Evolutionary conservation across 129 eudicot species (phyloP).

Genomic region (Artemisia annua): DNA sequence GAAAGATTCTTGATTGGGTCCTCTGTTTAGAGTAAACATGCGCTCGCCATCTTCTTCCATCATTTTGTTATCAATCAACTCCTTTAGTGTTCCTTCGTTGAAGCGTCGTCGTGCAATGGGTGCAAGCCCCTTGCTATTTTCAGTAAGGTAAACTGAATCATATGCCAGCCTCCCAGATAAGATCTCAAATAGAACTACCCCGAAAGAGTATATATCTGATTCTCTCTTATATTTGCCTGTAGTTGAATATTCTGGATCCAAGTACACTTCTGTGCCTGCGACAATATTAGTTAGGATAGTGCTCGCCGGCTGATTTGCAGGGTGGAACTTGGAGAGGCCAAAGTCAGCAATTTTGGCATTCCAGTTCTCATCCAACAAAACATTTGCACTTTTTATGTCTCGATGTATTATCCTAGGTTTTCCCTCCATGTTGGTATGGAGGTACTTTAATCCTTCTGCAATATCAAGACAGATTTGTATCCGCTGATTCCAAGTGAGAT

Average conservation of each 20-base stretch:
- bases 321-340: conserved; percentile 17
- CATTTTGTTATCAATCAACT: conserved; percentile 6
- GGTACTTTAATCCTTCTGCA: background rate
- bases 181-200: conserved; percentile 11
- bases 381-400: conserved; percentile 8
- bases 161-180: conserved; percentile 10
- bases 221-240: background rate
- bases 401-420: background rate
- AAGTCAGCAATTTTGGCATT: conserved; percentile 12
- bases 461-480: conserved; percentile 12
- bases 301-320: background rate
- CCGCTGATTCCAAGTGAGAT: background rate
- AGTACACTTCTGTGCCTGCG: background rate
- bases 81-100: background rate
- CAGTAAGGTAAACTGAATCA: background rate
- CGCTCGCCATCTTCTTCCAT: background rate
- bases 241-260: background rate
- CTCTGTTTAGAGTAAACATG: no score
- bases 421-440: background rate
- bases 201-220: conserved; percentile 15
- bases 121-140: conserved; percentile 6
- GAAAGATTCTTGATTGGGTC: no score
- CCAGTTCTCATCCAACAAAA: conserved; percentile 14
- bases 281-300: background rate
- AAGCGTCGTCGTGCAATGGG: conserved; percentile 2